phyloP scores from a whole-genome alignment of 768 basidiomycete species.

The Leccinellum albellum region DNA sequence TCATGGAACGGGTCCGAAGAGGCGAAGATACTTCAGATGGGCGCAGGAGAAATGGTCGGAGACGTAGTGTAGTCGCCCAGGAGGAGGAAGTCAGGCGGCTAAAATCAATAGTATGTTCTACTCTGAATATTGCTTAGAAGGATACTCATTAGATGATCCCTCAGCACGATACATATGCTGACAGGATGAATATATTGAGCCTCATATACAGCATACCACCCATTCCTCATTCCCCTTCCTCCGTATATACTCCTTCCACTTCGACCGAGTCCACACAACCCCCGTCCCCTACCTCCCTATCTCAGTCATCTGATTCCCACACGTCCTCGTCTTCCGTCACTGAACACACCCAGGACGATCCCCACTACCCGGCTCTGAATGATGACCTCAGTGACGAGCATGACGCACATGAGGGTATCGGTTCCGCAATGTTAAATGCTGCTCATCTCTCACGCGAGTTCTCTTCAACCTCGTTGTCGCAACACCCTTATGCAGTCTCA shows the following conservation, averaged over 20 bases:
- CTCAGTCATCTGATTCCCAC: constrained; percentile 47
- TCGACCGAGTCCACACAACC: constrained; percentile 36
- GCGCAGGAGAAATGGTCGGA: constrained; percentile 56
- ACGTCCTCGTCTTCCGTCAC: constrained; percentile 45
- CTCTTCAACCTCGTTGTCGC: constrained; percentile 21
- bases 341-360: constrained; percentile 38
- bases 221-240: constrained; percentile 60
- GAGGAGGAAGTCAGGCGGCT: constrained; percentile 85
- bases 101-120: constrained; percentile 78
- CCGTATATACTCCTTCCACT: constrained; percentile 43
- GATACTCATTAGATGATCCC: constrained; percentile 12
- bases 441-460: constrained; percentile 29
- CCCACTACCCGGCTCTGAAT: constrained; percentile 17
- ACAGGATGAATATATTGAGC: constrained; percentile 90
- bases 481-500: constrained; percentile 52
- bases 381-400: constrained; percentile 30
- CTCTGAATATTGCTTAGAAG: constrained; percentile 7
- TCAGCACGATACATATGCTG: constrained; percentile 93
- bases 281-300: constrained; percentile 34
- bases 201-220: constrained; percentile 85
- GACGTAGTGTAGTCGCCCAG: constrained; percentile 82
- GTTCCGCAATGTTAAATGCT: constrained; percentile 42
- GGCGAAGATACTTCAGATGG: constrained; percentile 78
- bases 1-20: constrained; percentile 86
- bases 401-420: constrained; percentile 41